Conservation (phyloP, 2,329 filamentous ascomycete genomes). For the Cladobotryum mycophilum region DNA sequence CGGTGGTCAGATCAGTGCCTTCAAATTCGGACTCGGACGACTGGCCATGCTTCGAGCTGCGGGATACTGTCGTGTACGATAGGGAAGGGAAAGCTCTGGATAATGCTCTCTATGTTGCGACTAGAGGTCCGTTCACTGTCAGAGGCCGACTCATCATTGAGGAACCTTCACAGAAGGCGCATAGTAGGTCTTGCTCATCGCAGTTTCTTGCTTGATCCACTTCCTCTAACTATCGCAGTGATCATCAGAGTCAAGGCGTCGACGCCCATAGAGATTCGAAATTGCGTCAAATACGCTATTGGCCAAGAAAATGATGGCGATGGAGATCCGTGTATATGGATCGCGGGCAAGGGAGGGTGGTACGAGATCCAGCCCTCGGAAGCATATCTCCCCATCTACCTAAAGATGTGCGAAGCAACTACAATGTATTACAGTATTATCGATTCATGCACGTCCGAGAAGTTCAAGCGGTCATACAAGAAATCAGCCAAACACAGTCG, state of each 20-base stretch:
- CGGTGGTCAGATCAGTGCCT: slow-evolving; percentile 24
- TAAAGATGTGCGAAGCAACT: slow-evolving; percentile 57
- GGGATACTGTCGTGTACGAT: slow-evolving; percentile 53
- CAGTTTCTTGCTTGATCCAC: background rate
- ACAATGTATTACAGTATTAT: slow-evolving; percentile 57
- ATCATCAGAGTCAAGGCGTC: slow-evolving; percentile 26
- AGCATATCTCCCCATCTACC: slow-evolving; percentile 50
- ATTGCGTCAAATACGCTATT: slow-evolving; percentile 46
- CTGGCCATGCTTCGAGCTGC: slow-evolving; percentile 58
- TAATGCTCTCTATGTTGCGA: slow-evolving; percentile 55
- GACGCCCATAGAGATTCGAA: slow-evolving; percentile 47
- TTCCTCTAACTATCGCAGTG: slow-evolving; percentile 21
- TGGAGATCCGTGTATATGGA: slow-evolving; percentile 57
- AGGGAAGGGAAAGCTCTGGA: slow-evolving; percentile 47
- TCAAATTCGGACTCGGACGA: slow-evolving; percentile 35
- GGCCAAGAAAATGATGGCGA: slow-evolving; percentile 41
- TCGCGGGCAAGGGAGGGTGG: slow-evolving; percentile 54
- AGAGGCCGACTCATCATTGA: slow-evolving; percentile 52
- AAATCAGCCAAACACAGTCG: slow-evolving; percentile 17
- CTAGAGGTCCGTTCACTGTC: slow-evolving; percentile 55
- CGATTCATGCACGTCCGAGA: slow-evolving; percentile 44
- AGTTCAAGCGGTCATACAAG: slow-evolving; percentile 23
- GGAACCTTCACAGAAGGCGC: slow-evolving; percentile 29
- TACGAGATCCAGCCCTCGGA: slow-evolving; percentile 58
- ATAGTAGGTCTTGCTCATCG: slow-evolving; percentile 27